Evolutionary conservation across 176 grass and related monocot species (phyloP).

Genomic region (Raddia guianensis): DNA sequence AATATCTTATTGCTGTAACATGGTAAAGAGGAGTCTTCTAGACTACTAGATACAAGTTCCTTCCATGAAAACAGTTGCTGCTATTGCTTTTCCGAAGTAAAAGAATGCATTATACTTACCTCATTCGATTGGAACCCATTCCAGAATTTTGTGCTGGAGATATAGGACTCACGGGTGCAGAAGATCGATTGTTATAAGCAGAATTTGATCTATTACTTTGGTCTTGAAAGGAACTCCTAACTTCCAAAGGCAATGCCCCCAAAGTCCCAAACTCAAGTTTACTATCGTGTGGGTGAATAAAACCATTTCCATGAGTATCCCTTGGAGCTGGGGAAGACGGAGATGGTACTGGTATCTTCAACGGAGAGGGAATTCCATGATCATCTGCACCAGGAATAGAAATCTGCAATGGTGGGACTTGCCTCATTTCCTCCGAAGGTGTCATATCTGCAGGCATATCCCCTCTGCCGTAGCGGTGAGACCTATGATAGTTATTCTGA

Average conservation of each 20-base stretch:
- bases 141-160: slow-evolving; percentile 34
- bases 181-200: slow-evolving; percentile 21
- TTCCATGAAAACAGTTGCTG: neutral
- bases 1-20: neutral
- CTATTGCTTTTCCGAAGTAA: slow-evolving; percentile 9
- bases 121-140: slow-evolving; percentile 41
- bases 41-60: neutral
- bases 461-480: slow-evolving; percentile 31
- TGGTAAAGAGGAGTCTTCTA: neutral
- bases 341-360: slow-evolving; percentile 22
- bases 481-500: slow-evolving; percentile 48
- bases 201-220: slow-evolving; percentile 44
- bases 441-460: slow-evolving; percentile 42
- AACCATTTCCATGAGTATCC: slow-evolving; percentile 46
- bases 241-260: slow-evolving; percentile 10
- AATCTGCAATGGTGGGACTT: slow-evolving; percentile 36
- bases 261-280: slow-evolving; percentile 31
- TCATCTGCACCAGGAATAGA: slow-evolving; percentile 45
- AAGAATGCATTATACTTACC: slow-evolving; percentile 40
- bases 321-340: slow-evolving; percentile 31
- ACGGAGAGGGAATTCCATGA: slow-evolving; percentile 38
- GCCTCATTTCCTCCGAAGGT: slow-evolving; percentile 43
- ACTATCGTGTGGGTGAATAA: slow-evolving; percentile 34
- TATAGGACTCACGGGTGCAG: slow-evolving; percentile 33
- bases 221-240: neutral